Base-by-base conservation (phyloP, 352 stramenopile genomes). In the Globisporangium cederbergense region DNA sequence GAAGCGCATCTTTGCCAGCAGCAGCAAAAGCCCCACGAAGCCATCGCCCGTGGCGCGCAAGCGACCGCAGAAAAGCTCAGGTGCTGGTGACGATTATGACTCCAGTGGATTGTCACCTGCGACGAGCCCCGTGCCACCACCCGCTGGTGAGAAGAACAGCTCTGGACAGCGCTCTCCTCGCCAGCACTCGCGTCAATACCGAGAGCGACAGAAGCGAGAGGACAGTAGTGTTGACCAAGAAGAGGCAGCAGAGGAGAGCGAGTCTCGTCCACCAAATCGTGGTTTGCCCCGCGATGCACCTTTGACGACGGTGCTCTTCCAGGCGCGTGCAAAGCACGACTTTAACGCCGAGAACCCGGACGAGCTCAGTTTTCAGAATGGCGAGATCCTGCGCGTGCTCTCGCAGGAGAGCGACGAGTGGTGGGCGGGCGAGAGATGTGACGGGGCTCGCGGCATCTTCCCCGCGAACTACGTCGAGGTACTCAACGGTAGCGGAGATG, bases 341-440 rank as follows among this genome's bases (percentile, higher is more conserved):
- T 86, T 84, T 43, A 45, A 54, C 3, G 73, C 73, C 0, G 75
- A 84, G 55, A 81, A 78, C 30, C 22, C 64, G 2, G 80, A 89
- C 38, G 80, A 90, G 46, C 67, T 91, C 40, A 81, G 62, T 60
- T 61, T 91, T 4, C 70, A 66, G 20, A 65, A 60, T 18, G 78
- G 76, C 6, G 82, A 91, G 47, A 64, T 91, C 14, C 60, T 91
- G 36, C 79, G 78, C 14, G 70, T 90, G 42, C 55, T 90, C 11
- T 77, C 77, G 3, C 77, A 81, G 46, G 64, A 71, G 40, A 74
- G 66, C 30, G 69, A 62, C 16, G 80, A 89, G 30, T 90, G 82
- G 82, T 89, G 82, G 82, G 20, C 76, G 1, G 82, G 80, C 1
- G 82, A 91, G 60, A 76, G 64, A 16, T 91, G 82, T 52, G 78